phyloP scores from a whole-genome alignment of 83 land plant species.

The Thuja plicata region DNA sequence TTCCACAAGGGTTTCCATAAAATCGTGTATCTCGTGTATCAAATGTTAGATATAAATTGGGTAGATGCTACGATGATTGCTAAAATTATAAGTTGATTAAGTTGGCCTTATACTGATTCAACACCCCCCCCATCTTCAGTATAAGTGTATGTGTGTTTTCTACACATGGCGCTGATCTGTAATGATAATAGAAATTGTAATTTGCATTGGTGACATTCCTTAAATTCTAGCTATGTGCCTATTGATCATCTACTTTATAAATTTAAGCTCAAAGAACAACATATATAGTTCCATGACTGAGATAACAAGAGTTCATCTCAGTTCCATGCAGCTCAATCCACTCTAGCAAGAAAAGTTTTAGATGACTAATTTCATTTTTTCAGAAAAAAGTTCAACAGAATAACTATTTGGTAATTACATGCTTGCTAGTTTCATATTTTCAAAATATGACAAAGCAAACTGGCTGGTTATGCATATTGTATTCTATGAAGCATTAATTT shows the following conservation, averaged over 20 bases:
- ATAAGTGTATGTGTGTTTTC: too few species aligned
- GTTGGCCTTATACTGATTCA: too few species aligned
- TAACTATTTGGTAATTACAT: neutral
- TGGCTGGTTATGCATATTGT: neutral
- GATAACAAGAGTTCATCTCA: neutral
- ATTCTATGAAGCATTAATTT: neutral
- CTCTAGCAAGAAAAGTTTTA: neutral
- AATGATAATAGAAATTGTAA: neutral
- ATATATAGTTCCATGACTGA: neutral
- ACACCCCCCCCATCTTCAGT: too few species aligned
- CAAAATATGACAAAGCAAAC: neutral
- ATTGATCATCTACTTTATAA: neutral
- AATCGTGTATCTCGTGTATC: too few species aligned
- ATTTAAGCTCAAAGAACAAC: neutral
- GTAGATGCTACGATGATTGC: too few species aligned
- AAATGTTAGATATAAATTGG: too few species aligned
- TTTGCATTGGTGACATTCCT: neutral
- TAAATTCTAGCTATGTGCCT: neutral
- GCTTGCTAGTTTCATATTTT: neutral
- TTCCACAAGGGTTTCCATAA: too few species aligned
- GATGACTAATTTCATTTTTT: neutral
- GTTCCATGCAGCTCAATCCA: neutral
- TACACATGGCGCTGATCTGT: neutral
- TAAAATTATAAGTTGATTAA: too few species aligned
- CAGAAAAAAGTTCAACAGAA: neutral